Conservation (phyloP, 805 yeast species). For the Saturnispora ahearnii region DNA sequence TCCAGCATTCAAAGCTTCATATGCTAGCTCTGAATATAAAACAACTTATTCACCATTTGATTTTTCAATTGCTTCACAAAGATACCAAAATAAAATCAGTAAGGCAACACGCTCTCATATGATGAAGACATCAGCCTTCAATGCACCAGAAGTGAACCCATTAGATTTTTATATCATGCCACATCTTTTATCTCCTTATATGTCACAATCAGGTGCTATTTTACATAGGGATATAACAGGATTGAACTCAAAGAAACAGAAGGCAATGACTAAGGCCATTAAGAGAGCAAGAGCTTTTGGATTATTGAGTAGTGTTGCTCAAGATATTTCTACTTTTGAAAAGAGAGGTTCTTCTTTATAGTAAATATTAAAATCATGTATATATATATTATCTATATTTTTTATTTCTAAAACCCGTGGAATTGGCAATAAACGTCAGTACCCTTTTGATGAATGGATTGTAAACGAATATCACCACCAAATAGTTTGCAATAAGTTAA, state of each 20-base stretch:
- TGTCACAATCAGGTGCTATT: slow-evolving; percentile 69
- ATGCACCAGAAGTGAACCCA: slow-evolving; percentile 49
- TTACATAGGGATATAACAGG: slow-evolving; percentile 66
- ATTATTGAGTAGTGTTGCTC: slow-evolving; percentile 65
- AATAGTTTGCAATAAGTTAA: slow-evolving; percentile 65
- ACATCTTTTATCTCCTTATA: slow-evolving; percentile 51
- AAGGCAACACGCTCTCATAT: slow-evolving; percentile 14
- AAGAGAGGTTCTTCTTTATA: slow-evolving; percentile 25
- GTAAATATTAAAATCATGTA: slow-evolving; percentile 8
- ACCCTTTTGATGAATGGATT: slow-evolving; percentile 69
- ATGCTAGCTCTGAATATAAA: slow-evolving; percentile 14
- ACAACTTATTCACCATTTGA: slow-evolving; percentile 75
- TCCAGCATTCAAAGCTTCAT: slow-evolving; percentile 30
- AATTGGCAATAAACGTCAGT: slow-evolving; percentile 52
- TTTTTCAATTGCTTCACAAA: slow-evolving; percentile 52
- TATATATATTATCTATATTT: neutral
- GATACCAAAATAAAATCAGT: slow-evolving; percentile 36
- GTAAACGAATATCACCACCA: slow-evolving; percentile 60
- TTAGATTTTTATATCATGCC: slow-evolving; percentile 66
- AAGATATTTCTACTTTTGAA: slow-evolving; percentile 37
- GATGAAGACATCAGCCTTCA: slow-evolving; percentile 26
- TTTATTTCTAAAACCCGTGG: neutral
- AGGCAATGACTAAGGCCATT: slow-evolving; percentile 63
- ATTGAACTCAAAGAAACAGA: slow-evolving; percentile 56
- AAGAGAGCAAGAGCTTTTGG: slow-evolving; percentile 78